These are phyloP conservation scores for Alternaria tenuissima DNA, from an alignment of 2,329 filamentous ascomycete genomes.

Conservation along the genomic window DNA sequence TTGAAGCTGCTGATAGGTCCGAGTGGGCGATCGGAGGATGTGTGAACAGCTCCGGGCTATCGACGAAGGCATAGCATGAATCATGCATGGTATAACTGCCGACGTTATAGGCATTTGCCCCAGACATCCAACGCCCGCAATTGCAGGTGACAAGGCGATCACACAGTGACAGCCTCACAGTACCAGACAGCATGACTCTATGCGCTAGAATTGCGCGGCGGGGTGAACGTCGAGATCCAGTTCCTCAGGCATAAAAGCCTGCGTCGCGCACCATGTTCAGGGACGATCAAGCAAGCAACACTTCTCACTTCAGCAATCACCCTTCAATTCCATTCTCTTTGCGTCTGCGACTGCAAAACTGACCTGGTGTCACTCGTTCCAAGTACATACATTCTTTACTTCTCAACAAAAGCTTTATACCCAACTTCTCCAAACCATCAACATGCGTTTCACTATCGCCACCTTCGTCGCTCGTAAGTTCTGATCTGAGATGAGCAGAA, in stretches of 20 bases:
- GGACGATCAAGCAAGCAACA: constrained; percentile 3
- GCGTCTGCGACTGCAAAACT: constrained; percentile 41
- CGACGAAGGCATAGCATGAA: background rate
- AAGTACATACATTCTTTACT: constrained; percentile 16
- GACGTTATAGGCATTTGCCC: background rate
- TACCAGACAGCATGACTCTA: background rate
- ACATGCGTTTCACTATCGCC: constrained; percentile 30
- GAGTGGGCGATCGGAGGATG: background rate
- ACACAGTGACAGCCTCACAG: constrained; percentile 15
- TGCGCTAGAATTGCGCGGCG: background rate
- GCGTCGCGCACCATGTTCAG: background rate
- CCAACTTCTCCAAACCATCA: constrained; percentile 4
- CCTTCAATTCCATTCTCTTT: constrained; percentile 20
- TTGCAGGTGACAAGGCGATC: constrained; percentile 20
- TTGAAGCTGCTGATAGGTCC: background rate
- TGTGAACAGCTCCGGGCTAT: no score
- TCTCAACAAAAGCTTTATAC: constrained; percentile 1
- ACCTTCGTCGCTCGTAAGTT: constrained; percentile 23
- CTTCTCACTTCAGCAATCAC: constrained; percentile 3
- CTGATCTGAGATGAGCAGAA: background rate
- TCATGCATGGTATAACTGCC: constrained; percentile 1
- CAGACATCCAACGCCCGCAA: background rate
- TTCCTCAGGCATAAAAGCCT: constrained; percentile 1
- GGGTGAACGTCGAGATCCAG: background rate
- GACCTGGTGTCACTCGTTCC: constrained; percentile 44